Evolutionary conservation across 345 rosid species (phyloP).

Genomic region (Salix viminalis): DNA sequence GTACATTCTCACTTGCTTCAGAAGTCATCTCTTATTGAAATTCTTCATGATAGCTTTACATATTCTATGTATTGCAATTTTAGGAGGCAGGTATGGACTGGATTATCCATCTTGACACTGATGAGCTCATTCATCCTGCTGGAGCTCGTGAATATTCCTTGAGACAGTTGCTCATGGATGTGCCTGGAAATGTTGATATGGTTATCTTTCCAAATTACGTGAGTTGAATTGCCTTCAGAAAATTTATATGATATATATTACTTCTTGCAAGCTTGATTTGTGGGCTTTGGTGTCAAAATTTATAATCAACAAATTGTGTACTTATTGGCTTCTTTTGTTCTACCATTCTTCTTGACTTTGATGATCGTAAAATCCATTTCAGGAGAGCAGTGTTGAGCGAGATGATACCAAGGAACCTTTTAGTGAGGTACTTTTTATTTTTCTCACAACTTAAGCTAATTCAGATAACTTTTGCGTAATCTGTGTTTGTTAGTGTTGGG

Average conservation of each 20-base stretch:
- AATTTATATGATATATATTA: not conserved
- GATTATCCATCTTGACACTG: slow-evolving; percentile 96
- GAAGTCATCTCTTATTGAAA: not conserved
- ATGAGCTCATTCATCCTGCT: slow-evolving; percentile 80
- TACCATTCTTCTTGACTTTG: slow-evolving; percentile 9
- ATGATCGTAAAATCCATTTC: slow-evolving; percentile 27
- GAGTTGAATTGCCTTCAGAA: slow-evolving; percentile 34
- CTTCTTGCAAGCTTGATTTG: not conserved
- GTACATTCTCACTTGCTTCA: slow-evolving; percentile 15
- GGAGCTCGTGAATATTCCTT: slow-evolving; percentile 76
- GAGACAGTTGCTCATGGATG: slow-evolving; percentile 60
- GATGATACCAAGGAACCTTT: slow-evolving; percentile 88
- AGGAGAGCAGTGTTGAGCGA: slow-evolving; percentile 92
- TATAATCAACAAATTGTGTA: not conserved
- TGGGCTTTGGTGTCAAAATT: not conserved
- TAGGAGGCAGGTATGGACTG: slow-evolving; percentile 84
- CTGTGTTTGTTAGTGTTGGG: not conserved
- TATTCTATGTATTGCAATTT: slow-evolving; percentile 5
- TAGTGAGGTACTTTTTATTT: slow-evolving; percentile 57
- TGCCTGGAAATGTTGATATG: slow-evolving; percentile 64
- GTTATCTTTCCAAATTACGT: slow-evolving; percentile 91
- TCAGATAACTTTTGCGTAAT: not conserved
- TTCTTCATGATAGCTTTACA: not conserved
- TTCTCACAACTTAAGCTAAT: not conserved
- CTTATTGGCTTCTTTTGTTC: not conserved